Evolutionary conservation across 2,329 filamentous ascomycete genomes (phyloP).

Genomic region (Phialemoniopsis sp.): DNA sequence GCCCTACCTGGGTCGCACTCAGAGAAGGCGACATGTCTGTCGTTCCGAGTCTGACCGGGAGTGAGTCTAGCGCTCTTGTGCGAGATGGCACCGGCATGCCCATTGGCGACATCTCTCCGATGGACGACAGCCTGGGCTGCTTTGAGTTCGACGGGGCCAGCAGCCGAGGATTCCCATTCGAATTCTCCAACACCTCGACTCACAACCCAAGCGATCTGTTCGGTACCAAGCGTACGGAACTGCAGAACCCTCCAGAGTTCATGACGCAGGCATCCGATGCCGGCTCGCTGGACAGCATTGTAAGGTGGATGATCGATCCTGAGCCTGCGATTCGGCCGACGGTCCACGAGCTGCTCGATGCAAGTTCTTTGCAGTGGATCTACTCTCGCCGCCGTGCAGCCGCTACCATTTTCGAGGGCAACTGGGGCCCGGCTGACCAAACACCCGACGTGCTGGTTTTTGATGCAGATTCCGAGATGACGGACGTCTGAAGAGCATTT

Average conservation of each 20-base stretch:
- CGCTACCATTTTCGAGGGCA: conserved; percentile 94
- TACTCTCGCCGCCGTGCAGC: conserved; percentile 72
- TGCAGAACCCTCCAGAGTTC: conserved; percentile 70
- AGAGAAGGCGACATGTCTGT: conserved; percentile 86
- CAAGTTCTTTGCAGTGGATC: conserved; percentile 77
- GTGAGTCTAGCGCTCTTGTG: conserved; percentile 63
- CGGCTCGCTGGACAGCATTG: conserved; percentile 77
- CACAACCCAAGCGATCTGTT: conserved; percentile 37
- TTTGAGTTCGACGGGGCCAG: conserved; percentile 4
- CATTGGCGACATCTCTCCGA: conserved; percentile 29
- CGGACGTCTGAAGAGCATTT: conserved; percentile 39
- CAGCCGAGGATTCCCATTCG: conserved; percentile 12
- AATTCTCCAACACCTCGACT: conserved; percentile 12
- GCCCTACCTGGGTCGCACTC: conserved; percentile 83
- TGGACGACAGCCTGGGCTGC: conserved; percentile 1
- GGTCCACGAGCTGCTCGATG: conserved; percentile 67
- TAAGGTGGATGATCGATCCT: conserved; percentile 83
- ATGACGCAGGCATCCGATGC: conserved; percentile 75
- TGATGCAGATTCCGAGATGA: conserved; percentile 53
- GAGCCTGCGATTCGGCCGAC: conserved; percentile 69
- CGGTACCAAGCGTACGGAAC: conserved; percentile 44
- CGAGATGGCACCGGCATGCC: conserved; percentile 74
- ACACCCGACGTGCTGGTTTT: conserved; percentile 24
- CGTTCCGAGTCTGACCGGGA: conserved; percentile 83
- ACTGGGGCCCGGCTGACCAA: conserved; percentile 77